Evolutionary conservation across 306 rosid species (phyloP), one percentile per base, ranked within the genome.

Genomic region (Medicago lupulina): DNA sequence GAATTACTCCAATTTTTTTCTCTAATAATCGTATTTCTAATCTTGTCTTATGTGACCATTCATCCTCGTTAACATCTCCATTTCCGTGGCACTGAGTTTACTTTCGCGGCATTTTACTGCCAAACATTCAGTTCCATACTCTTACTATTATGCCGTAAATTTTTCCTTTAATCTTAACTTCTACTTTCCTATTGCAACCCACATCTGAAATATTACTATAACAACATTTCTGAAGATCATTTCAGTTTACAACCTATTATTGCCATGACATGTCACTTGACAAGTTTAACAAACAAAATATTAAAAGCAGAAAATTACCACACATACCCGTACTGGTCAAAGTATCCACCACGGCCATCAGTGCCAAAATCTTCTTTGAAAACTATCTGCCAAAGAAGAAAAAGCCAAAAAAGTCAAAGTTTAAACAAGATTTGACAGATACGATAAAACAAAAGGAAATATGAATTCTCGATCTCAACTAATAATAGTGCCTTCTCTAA

Each of bases 261-360:
- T 41, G 36, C 57, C 70, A 73, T 46, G 41, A 71, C 19, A 47
- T 70, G 13, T 76, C 63, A 44, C 58, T 65, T 43, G 60, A 77
- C 40, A 19, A 63, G 47, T 36, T 18, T 16, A 46, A 46, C 28
- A 34, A 68, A 50, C 62, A 49, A 74, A 71, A 57, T 65, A 57
- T 7, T 38, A 65, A 28, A 51, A 51, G 19, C 12, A 25, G 65
- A 50, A 18, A 66, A 25, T 17, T 34, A 79, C 50, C 25, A 34
- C 25, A 61, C 91, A 38, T 90, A 95, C 99, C 99, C 99, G 18
- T 95, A 95, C 75, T 95, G 85, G 79, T 95, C 99, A 83, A 95
- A 95, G 82, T 95, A 95, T 81, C 99, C 99, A 73, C 99, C 99
- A 16, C 99, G 97, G 18, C 99, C 99, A 9, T 95, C 99, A 78